Conservation (phyloP, 2,329 filamentous ascomycete genomes). For the Hymenotorrendiella dingleyae region DNA sequence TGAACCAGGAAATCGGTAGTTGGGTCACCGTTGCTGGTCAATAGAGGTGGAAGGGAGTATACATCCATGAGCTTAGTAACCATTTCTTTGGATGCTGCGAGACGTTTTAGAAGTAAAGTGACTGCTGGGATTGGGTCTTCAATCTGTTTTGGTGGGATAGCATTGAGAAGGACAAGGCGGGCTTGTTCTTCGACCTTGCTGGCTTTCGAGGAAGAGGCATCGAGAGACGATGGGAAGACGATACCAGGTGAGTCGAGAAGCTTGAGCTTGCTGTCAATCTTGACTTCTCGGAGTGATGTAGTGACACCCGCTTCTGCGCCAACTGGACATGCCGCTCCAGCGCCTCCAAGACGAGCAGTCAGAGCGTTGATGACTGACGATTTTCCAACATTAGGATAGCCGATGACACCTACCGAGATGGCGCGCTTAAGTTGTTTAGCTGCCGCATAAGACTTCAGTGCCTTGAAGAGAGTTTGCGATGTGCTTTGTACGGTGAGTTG, state of each 20-base stretch:
- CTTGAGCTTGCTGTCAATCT: slow-evolving; percentile 90
- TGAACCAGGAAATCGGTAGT: slow-evolving; percentile 92
- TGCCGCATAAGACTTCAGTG: slow-evolving; percentile 83
- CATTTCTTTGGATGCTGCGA: slow-evolving; percentile 67
- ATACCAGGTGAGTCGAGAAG: slow-evolving; percentile 92
- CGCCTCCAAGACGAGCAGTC: slow-evolving; percentile 67
- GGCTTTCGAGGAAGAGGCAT: slow-evolving; percentile 42
- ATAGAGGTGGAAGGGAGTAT: slow-evolving; percentile 78
- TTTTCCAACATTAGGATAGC: slow-evolving; percentile 94
- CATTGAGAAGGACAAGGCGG: slow-evolving; percentile 81
- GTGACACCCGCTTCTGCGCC: slow-evolving; percentile 91
- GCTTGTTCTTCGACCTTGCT: slow-evolving; percentile 67
- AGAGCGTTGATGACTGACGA: slow-evolving; percentile 95
- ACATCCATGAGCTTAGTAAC: slow-evolving; percentile 73
- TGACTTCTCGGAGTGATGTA: slow-evolving; percentile 80
- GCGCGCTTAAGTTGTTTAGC: slow-evolving; percentile 80
- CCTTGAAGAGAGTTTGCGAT: slow-evolving; percentile 76
- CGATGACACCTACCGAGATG: slow-evolving; percentile 87
- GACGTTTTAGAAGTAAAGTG: slow-evolving; percentile 71
- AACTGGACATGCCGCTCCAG: slow-evolving; percentile 70
- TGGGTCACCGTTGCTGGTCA: slow-evolving; percentile 64
- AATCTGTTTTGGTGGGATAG: slow-evolving; percentile 89
- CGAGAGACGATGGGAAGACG: slow-evolving; percentile 72
- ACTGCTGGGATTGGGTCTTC: slow-evolving; percentile 88
- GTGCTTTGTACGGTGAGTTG: slow-evolving; percentile 83